Percentiles rank a stretch among this genome's conserved stretches.
These are phyloP conservation scores for Chamaecyparis obtusa DNA, from an alignment of 75 land plant species.

Conservation along the genomic window DNA sequence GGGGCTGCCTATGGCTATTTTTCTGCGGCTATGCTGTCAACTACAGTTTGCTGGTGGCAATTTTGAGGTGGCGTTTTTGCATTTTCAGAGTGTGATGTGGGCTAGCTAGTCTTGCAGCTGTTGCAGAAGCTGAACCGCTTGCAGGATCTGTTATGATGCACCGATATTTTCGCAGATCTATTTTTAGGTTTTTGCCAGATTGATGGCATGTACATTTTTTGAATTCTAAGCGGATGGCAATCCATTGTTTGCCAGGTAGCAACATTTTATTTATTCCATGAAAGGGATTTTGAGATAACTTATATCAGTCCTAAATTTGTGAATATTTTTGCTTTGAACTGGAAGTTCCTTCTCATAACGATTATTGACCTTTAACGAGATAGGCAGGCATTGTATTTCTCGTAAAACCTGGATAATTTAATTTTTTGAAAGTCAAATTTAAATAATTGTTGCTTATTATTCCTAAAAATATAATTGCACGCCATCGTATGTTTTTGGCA, in stretches of 20 bases:
- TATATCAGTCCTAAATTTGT: slow-evolving; percentile 6
- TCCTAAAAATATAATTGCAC: not conserved
- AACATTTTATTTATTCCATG: slow-evolving; percentile 9
- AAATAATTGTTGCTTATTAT: not conserved
- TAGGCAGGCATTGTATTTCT: not conserved
- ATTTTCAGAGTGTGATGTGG: not conserved
- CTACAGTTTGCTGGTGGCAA: slow-evolving; percentile 14
- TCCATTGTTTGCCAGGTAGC: slow-evolving; percentile 11
- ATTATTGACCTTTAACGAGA: not conserved
- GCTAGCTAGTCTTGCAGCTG: slow-evolving; percentile 10
- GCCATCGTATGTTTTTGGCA: not conserved
- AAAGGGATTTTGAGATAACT: slow-evolving; percentile 4
- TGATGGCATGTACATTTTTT: slow-evolving; percentile 12
- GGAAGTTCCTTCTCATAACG: not conserved
- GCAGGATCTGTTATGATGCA: slow-evolving; percentile 5
- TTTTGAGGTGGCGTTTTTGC: slow-evolving; percentile 12
- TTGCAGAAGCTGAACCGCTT: slow-evolving; percentile 1
- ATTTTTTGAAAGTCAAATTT: not conserved
- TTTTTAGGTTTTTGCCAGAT: slow-evolving; percentile 12
- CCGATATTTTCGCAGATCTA: not conserved
- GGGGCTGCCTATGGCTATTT: slow-evolving; percentile 4
- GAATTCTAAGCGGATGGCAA: slow-evolving; percentile 5
- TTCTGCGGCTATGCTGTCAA: slow-evolving; percentile 10
- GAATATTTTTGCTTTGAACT: slow-evolving; percentile 4
- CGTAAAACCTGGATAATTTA: not conserved